phyloP scores from a whole-genome alignment of 495 filamentous ascomycete genomes.

The Podospora anserina region DNA sequence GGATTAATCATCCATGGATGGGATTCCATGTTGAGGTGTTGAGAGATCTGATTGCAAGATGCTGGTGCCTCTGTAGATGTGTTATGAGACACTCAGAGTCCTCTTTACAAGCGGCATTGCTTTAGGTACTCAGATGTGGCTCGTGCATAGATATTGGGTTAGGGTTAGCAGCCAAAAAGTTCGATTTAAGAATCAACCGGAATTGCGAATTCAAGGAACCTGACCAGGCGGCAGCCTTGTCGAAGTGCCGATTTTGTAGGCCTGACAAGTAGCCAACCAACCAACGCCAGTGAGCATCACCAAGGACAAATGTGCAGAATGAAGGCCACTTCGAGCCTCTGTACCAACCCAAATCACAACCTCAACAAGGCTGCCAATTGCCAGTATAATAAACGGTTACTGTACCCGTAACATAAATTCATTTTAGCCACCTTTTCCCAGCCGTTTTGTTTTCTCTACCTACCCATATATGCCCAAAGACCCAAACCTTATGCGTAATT shows the following conservation, averaged over 20 bases:
- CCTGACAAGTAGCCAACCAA: not conserved
- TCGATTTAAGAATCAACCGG: no score
- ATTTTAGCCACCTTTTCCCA: not conserved
- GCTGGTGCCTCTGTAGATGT: no score
- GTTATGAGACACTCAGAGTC: no score
- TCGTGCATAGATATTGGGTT: no score
- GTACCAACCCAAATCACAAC: not conserved
- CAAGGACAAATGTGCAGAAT: not conserved
- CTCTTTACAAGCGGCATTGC: no score
- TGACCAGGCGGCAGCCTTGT: no score
- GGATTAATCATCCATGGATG: not conserved
- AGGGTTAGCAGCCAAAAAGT: no score
- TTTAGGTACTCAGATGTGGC: no score
- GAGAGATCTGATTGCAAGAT: not conserved
- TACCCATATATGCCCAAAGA: slow-evolving; percentile 7
- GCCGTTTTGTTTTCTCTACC: slow-evolving; percentile 10
- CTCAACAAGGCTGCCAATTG: not conserved
- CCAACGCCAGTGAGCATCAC: not conserved
- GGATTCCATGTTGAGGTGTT: not conserved
- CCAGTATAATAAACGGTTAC: not conserved
- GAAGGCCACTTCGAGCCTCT: not conserved
- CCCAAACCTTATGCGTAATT: not conserved
- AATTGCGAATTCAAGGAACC: no score
- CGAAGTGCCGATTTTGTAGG: no score
- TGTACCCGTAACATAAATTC: not conserved